A percentile compares a stretch with the other conserved stretches of the same genome.
These are phyloP conservation scores for Yarrowia sp. DNA, from an alignment of 805 yeast genomes.

Conservation along the genomic window DNA sequence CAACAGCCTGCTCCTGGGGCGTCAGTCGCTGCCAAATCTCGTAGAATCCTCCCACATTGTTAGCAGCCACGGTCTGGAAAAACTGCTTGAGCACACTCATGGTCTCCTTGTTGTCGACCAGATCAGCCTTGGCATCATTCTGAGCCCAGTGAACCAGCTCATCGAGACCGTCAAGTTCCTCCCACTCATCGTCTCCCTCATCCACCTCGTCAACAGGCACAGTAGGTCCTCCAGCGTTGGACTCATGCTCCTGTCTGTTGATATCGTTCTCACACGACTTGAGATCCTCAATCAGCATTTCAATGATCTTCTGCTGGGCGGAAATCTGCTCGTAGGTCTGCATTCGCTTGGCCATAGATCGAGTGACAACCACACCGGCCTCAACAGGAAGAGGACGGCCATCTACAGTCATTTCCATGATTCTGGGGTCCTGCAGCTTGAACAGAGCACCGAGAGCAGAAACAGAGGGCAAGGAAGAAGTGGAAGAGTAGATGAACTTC, in stretches of 20 bases:
- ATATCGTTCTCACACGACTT: conserved; percentile 63
- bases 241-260: conserved; percentile 40
- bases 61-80: conserved; percentile 42
- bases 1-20: conserved; percentile 1
- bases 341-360: conserved; percentile 73
- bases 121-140: conserved; percentile 15
- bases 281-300: conserved; percentile 72
- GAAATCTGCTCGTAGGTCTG: conserved; percentile 64
- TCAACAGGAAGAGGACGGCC: conserved; percentile 76
- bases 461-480: conserved; percentile 54
- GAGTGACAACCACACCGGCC: conserved; percentile 73
- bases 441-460: conserved; percentile 74
- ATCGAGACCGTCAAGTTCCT: conserved; percentile 44
- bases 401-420: conserved; percentile 64
- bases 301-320: conserved; percentile 74
- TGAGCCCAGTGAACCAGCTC: conserved; percentile 44
- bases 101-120: conserved; percentile 25
- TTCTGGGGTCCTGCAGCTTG: conserved; percentile 60
- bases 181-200: conserved; percentile 53
- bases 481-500: conserved; percentile 42
- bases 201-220: conserved; percentile 42
- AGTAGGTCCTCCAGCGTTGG: conserved; percentile 37
- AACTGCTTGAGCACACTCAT: conserved; percentile 21
- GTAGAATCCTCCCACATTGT: conserved; percentile 39
- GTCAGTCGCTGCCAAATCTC: conserved; percentile 37